Evolutionary conservation across 2,329 filamentous ascomycete genomes (phyloP), one percentile per base, ranked within the genome.

Genomic region (Fusarium newnesense): DNA sequence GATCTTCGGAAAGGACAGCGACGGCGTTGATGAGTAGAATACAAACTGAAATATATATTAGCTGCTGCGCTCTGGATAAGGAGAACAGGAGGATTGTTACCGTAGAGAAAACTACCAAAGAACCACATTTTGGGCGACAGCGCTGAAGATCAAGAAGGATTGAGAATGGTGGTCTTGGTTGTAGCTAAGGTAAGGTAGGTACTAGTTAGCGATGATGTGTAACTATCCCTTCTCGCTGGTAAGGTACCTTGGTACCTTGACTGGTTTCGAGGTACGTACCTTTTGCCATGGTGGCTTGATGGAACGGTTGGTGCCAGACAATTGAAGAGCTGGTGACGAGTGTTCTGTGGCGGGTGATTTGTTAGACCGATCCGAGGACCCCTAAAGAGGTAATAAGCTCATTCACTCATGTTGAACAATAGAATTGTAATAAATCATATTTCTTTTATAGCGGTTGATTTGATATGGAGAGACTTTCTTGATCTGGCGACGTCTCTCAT

Each of bases 21-120:
- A 98, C 92, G 75, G 94, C 94, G 84, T 99, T 99, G 84, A 96
- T 91, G 81, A 98, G 89, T 79, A 98, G 94, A 81, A 97, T 87
- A 76, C 91, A 89, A 75, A 96, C 93, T 82, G 46, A 42, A 40
- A 42, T 37, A 15, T 43, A 28, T 6, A 60, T 77, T 73, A 77
- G 72, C 49, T 44, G n/a, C 36, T 43, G 46, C 39, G 21, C 40
- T 39, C 15, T 16, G 26, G n/a, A 53, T 40, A 42, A 40, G 21
- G 21, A 52, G 40, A n/a, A 10, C 18, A 39, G 39, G 47, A 24
- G 16, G 13, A 34, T 42, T 34, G 75, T 46, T 70, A 82, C 81
- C 81, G 82, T 96, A 95, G 81, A 96, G 87, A 67, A 96, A 87
- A 78, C 91, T 93, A 60, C 88, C 88, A 73, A 90, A 84, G 85